Base-by-base conservation (phyloP, 2,329 filamentous ascomycete genomes). In the Zarea fungicola region DNA sequence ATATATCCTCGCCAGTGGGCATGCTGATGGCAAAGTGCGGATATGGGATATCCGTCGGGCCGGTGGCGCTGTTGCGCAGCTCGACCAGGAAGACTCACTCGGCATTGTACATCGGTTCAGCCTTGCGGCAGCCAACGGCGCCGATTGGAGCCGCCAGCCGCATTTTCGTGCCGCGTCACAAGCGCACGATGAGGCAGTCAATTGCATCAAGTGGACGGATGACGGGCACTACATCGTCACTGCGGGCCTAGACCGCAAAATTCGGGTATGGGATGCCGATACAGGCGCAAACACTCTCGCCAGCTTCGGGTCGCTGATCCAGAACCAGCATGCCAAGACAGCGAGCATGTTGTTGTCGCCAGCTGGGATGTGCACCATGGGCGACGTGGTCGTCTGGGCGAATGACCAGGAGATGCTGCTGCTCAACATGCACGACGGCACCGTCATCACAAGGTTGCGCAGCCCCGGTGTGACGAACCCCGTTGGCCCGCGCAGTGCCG, bases 1-100 rank as follows among this genome's bases (percentile, higher is more conserved):
- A 40, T 80, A 96, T 60, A 73, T 95, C 4, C 77, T 97, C 3
- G 88, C 86, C 9, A 92, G 87, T 43, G 89, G 88, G 1, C 87
- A 89, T n/a, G 80, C 84, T 1, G 91, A 97, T 62, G 91, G 91
- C 18, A 85, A 82, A 9, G 82, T 91, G 3, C 81, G 90, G 19
- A 73, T 96, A 29, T 97, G 92, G 84, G 92, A 97, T 63, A 80
- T 96, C 22, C 78, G 92, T 4, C 83, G 87, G 26, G 87, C 88
- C 25, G 85, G 85, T 18, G 84, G 84, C 6, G 81, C 85, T 18
- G 73, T 97, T 26, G 89, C 84, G 0, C 77, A 86, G 34, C 75
- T 97, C 2, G 88, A 96, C 61, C 83, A 89, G 67, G 89, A 96
- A 61, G 89, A 96, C 61, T 84, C 83, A 3, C 72, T 87, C 3